These are phyloP conservation scores for Dactylis glomerata DNA, from an alignment of 176 grass and related monocot species.

Conservation along the genomic window DNA sequence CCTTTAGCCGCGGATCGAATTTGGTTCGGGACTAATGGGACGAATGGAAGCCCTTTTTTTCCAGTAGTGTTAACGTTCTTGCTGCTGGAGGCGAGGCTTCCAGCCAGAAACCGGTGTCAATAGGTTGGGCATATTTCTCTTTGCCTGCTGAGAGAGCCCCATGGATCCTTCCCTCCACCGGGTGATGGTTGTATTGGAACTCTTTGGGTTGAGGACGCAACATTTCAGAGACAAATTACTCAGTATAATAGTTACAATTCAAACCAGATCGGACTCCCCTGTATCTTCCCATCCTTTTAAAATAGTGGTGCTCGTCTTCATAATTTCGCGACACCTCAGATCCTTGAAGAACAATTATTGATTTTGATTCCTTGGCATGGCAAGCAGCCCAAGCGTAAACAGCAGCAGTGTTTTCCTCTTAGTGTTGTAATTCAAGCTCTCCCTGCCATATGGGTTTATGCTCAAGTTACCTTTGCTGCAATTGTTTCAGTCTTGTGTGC, in stretches of 20 bases:
- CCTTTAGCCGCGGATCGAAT: no score
- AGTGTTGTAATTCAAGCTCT: no score
- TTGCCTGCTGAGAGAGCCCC: background rate
- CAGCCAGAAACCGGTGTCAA: background rate
- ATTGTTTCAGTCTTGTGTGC: no score
- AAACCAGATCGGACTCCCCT: constrained; percentile 34
- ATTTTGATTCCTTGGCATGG: constrained; percentile 81
- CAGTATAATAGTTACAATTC: background rate
- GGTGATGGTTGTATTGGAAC: background rate
- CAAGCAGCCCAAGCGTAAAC: constrained; percentile 72
- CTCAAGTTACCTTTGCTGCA: no score
- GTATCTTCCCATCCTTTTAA: constrained; percentile 58
- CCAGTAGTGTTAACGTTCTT: background rate
- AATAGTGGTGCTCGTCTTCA: constrained; percentile 40
- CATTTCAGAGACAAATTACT: background rate
- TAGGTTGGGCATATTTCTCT: background rate
- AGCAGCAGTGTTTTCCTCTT: no score
- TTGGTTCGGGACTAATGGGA: no score
- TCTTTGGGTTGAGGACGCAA: background rate
- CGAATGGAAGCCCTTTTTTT: no score
- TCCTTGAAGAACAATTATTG: constrained; percentile 65
- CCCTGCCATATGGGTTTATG: no score
- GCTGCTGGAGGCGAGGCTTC: background rate
- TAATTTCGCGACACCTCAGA: constrained; percentile 70
- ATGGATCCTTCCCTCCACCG: background rate